Percentiles rank a stretch among this genome's conserved stretches.
Conservation (phyloP, 768 basidiomycete genomes). For the Russula foetens region DNA sequence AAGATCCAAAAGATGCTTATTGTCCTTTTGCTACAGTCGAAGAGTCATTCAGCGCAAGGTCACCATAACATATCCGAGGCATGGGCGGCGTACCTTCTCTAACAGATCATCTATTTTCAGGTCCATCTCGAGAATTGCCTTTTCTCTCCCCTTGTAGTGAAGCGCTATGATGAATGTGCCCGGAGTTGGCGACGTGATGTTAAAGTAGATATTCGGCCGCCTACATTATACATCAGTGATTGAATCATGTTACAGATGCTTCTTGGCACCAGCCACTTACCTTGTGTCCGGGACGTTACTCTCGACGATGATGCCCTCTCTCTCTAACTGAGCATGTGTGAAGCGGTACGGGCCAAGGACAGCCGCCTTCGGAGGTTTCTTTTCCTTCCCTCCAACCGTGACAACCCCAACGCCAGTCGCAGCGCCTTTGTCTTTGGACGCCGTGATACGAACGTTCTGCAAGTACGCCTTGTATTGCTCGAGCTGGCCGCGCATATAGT, state of each 20-base stretch:
- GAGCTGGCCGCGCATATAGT: constrained; percentile 89
- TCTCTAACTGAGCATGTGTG: constrained; percentile 96
- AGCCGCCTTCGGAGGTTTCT: constrained; percentile 78
- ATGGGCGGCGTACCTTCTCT: constrained; percentile 69
- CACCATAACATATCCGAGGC: neutral
- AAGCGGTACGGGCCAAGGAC: constrained; percentile 95
- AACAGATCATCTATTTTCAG: constrained; percentile 96
- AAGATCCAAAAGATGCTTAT: constrained; percentile 90
- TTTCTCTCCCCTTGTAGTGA: constrained; percentile 97
- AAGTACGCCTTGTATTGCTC: constrained; percentile 99
- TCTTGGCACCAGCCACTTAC: constrained; percentile 36
- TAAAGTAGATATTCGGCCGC: constrained; percentile 98
- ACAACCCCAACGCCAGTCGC: constrained; percentile 90
- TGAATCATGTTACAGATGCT: constrained; percentile 7
- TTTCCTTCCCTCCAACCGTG: constrained; percentile 94
- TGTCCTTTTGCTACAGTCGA: constrained; percentile 91
- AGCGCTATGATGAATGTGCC: constrained; percentile 98
- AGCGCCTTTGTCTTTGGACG: constrained; percentile 81
- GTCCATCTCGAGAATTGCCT: constrained; percentile 99
- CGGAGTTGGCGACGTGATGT: constrained; percentile 94
- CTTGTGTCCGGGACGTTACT: constrained; percentile 98
- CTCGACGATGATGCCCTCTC: constrained; percentile 98
- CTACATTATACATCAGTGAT: constrained; percentile 35
- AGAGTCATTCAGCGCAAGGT: neutral
- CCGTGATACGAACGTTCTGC: constrained; percentile 90